Conservation (phyloP, 192 early-diverging fungal species). For the Gaertneriomyces sp. region DNA sequence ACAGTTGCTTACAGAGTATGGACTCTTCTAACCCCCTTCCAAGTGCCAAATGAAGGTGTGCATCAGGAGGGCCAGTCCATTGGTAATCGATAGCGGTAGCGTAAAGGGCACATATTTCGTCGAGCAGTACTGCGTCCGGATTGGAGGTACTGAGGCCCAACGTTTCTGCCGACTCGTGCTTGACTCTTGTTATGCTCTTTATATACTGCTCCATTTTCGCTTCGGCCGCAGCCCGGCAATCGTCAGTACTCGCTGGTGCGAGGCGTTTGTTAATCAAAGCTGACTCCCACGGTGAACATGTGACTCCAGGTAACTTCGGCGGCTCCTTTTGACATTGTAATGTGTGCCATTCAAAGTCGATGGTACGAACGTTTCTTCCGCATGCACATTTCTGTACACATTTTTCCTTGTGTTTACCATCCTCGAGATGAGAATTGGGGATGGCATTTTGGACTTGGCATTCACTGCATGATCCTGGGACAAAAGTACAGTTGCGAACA, state of each 20-base stretch:
- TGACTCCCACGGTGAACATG: constrained; percentile 30
- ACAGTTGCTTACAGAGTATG: constrained; percentile 14
- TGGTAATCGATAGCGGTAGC: constrained; percentile 36
- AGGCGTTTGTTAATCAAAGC: constrained; percentile 30
- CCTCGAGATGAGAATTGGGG: not conserved
- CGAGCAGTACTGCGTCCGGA: constrained; percentile 19
- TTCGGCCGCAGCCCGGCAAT: constrained; percentile 18
- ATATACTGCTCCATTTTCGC: constrained; percentile 9
- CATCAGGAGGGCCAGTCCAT: constrained; percentile 25
- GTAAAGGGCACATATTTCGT: constrained; percentile 17
- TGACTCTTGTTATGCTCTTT: constrained; percentile 10
- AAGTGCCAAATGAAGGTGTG: constrained; percentile 30
- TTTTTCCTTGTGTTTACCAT: constrained; percentile 24
- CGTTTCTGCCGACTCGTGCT: constrained; percentile 4
- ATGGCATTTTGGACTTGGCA: constrained; percentile 9
- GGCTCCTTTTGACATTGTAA: constrained; percentile 8
- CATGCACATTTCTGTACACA: constrained; percentile 29
- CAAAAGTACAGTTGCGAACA: constrained; percentile 1
- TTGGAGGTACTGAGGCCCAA: constrained; percentile 9
- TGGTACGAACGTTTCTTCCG: constrained; percentile 21
- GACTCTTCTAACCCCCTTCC: constrained; percentile 39
- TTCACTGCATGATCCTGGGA: constrained; percentile 13
- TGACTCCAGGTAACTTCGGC: not conserved
- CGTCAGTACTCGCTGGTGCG: constrained; percentile 1
- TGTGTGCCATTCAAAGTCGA: constrained; percentile 15